A percentile compares a stretch with the other conserved stretches of the same genome.
Evolutionary conservation across 306 rosid genomes (phyloP).

Genomic region (Sicyos baderoa): DNA sequence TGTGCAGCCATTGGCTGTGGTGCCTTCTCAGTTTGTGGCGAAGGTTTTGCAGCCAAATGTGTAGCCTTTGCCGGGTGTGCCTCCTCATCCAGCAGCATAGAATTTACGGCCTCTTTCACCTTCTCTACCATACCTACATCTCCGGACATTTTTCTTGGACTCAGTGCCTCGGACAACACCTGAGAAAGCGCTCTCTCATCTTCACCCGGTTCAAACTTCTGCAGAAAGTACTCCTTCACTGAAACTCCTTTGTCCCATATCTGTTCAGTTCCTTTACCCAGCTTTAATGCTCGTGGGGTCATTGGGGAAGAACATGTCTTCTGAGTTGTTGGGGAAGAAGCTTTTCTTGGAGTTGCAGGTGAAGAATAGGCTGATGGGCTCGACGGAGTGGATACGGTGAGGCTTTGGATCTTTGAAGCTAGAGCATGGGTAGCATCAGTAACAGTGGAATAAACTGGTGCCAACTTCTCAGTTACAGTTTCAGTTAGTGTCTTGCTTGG

Average conservation of each 20-base stretch:
- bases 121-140: slow-evolving; percentile 66
- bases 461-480: slow-evolving; percentile 30
- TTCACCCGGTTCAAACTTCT: slow-evolving; percentile 81
- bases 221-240: slow-evolving; percentile 60
- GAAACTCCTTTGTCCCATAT: slow-evolving; percentile 73
- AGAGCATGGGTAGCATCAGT: slow-evolving; percentile 35
- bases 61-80: slow-evolving; percentile 20
- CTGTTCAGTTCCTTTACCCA: slow-evolving; percentile 21
- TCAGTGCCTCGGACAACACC: slow-evolving; percentile 67
- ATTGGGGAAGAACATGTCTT: slow-evolving; percentile 23
- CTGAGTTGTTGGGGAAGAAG: slow-evolving; percentile 20
- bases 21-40: not conserved
- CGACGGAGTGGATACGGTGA: slow-evolving; percentile 17
- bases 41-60: not conserved
- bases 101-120: slow-evolving; percentile 67
- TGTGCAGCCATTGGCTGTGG: slow-evolving; percentile 14
- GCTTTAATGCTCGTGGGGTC: slow-evolving; percentile 22
- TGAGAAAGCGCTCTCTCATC: slow-evolving; percentile 77
- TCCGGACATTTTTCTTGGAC: slow-evolving; percentile 46
- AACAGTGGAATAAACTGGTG: slow-evolving; percentile 35
- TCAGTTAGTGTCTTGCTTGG: slow-evolving; percentile 26
- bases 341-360: slow-evolving; percentile 16
- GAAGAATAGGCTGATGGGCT: slow-evolving; percentile 18
- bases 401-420: slow-evolving; percentile 45
- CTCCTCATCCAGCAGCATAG: slow-evolving; percentile 52